These are phyloP conservation scores for Aciculosporium take DNA, from an alignment of 2,329 filamentous ascomycete genomes.

Conservation along the genomic window DNA sequence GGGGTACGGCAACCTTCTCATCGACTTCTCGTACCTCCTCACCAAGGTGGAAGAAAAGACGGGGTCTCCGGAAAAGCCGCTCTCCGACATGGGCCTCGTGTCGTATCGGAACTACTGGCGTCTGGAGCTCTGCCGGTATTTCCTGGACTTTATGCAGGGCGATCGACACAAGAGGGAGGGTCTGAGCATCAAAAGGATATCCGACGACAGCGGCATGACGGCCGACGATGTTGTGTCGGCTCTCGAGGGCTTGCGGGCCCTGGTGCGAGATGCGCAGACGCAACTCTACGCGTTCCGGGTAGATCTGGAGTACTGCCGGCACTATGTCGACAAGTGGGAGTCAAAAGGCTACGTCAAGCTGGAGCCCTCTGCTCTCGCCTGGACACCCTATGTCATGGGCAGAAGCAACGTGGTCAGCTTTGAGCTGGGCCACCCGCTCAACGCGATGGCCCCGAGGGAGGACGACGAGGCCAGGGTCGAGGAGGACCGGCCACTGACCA, in stretches of 20 bases:
- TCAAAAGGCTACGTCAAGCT: slow-evolving; percentile 77
- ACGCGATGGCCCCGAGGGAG: slow-evolving; percentile 76
- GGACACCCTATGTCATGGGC: slow-evolving; percentile 97
- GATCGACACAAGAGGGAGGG: slow-evolving; percentile 27
- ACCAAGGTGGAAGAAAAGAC: slow-evolving; percentile 88
- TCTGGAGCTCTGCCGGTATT: slow-evolving; percentile 69
- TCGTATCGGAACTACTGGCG: slow-evolving; percentile 98
- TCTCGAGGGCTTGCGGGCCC: slow-evolving; percentile 73
- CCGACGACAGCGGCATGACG: slow-evolving; percentile 86
- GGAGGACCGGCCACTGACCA: slow-evolving; percentile 13
- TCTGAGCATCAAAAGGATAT: slow-evolving; percentile 54
- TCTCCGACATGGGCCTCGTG: slow-evolving; percentile 95
- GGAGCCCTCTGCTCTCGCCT: slow-evolving; percentile 66
- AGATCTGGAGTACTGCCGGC: slow-evolving; percentile 69
- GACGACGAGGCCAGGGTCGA: slow-evolving; percentile 42
- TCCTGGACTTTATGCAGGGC: slow-evolving; percentile 37
- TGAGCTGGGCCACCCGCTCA: slow-evolving; percentile 66
- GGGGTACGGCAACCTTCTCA: slow-evolving; percentile 89
- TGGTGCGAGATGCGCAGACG: slow-evolving; percentile 80
- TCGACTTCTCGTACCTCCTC: slow-evolving; percentile 95
- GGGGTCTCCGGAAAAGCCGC: slow-evolving; percentile 88
- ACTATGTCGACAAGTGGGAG: slow-evolving; percentile 83
- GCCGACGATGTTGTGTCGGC: slow-evolving; percentile 92
- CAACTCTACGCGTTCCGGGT: slow-evolving; percentile 80
- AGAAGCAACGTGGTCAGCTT: slow-evolving; percentile 69